Evolutionary conservation across 139 green algal genomes (phyloP).

Genomic region (Diplosphaera chodatii): DNA sequence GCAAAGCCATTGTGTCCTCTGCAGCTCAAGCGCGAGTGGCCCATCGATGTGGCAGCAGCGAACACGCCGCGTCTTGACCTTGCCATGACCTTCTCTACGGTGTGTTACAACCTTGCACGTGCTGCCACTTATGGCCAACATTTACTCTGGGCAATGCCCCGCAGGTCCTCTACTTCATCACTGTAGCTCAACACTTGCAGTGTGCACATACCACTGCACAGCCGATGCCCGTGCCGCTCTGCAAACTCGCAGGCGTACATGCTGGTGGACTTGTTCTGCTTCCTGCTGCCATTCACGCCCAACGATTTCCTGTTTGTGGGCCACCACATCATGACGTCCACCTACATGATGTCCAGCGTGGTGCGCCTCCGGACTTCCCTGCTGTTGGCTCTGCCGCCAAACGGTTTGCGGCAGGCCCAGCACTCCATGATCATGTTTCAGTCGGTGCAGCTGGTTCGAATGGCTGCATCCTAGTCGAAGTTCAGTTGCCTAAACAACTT

Average conservation of each 20-base stretch:
- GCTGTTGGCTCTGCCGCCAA: neutral
- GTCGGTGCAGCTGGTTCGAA: no score
- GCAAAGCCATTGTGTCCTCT: no score
- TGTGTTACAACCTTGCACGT: neutral
- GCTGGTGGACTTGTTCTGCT: conserved; percentile 14
- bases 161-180: neutral
- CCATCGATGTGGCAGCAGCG: neutral
- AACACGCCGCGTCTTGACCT: neutral
- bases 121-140: no score
- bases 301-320: conserved; percentile 12
- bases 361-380: neutral
- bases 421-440: no score
- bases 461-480: no score
- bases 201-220: no score
- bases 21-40: no score
- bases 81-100: neutral
- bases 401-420: no score
- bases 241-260: conserved; percentile 16
- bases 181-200: no score
- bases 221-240: no score
- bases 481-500: no score
- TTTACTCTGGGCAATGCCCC: no score
- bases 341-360: conserved; percentile 9
- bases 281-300: conserved; percentile 18
- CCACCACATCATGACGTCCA: conserved; percentile 10